phyloP scores from a whole-genome alignment of 805 yeast species.

The Torulaspora indica region DNA sequence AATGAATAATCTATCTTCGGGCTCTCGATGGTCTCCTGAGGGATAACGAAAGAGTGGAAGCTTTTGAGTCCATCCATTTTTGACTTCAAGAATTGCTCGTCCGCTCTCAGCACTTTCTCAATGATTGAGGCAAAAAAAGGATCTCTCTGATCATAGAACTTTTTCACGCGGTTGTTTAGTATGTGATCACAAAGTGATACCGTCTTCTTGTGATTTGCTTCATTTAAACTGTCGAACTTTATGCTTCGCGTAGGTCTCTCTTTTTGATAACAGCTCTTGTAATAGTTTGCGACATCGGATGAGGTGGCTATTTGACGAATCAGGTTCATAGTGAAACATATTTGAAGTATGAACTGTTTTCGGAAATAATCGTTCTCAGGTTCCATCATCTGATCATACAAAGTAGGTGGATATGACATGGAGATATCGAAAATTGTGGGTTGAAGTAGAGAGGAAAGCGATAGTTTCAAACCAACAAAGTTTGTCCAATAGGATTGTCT shows the following conservation, averaged over 20 bases:
- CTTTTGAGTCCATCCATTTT: slow-evolving; percentile 28
- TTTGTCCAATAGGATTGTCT: slow-evolving; percentile 17
- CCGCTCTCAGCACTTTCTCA: slow-evolving; percentile 14
- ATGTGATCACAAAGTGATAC: slow-evolving; percentile 15
- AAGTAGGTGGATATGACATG: slow-evolving; percentile 14
- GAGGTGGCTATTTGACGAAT: slow-evolving; percentile 17
- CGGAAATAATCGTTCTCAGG: slow-evolving; percentile 27
- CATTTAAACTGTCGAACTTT: slow-evolving; percentile 15
- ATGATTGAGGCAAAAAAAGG: slow-evolving; percentile 19
- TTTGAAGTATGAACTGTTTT: slow-evolving; percentile 30
- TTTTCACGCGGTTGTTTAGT: slow-evolving; percentile 16
- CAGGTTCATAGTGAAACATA: slow-evolving; percentile 19
- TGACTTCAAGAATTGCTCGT: slow-evolving; percentile 15
- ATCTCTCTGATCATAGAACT: slow-evolving; percentile 27
- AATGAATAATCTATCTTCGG: slow-evolving; percentile 19
- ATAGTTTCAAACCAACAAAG: slow-evolving; percentile 3
- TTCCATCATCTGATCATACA: slow-evolving; percentile 24
- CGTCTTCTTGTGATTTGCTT: slow-evolving; percentile 16
- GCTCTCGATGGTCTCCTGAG: background rate
- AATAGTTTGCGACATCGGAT: slow-evolving; percentile 20
- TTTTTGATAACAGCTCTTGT: slow-evolving; percentile 21
- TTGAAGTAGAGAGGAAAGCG: slow-evolving; percentile 9
- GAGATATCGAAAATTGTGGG: slow-evolving; percentile 28
- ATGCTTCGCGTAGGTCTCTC: slow-evolving; percentile 20
- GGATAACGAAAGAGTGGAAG: slow-evolving; percentile 19